Base-by-base conservation (phyloP, 225 moss, liverwort and hornwort genomes). In the Lunularia cruciata region DNA sequence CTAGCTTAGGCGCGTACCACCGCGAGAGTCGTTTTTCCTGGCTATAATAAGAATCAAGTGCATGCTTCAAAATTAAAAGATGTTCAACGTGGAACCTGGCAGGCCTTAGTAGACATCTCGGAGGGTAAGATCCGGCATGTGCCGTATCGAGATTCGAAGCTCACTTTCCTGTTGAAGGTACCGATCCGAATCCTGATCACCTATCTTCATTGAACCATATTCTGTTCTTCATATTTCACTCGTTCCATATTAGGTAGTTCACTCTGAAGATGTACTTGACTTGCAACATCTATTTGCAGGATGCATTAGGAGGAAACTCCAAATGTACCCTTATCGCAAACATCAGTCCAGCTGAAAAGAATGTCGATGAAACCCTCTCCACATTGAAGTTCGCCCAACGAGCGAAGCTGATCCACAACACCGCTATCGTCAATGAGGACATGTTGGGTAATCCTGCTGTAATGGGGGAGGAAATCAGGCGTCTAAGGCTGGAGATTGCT, bases 381-480 rank as follows among this genome's bases (percentile, higher is more conserved):
- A 98, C 98, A 27, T 69, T 98, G 11, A 84, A 93, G 74, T 98
- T 98, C 79, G 98, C 98, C 22, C 98, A 98, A 71, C 86, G 98
- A 64, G 93, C 98, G 0, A 93, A 98, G 82, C 80, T 91, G n/a
- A 91, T 98, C 72, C 98, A 86, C 58, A 98, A 98, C 63, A 98
- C 93, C 42, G 98, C 98, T 39, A 85, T 98, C 14, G 80, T 98
- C 15, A 98, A 98, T 65, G 98, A 98, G 72, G 88, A 95, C 31
- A 84, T 84, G 84, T 84, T 81, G 22, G 84, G 84, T 43, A 84
- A 84, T 73, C 84, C 84, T 55, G 84, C 84, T 51, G 76, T 84
- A 27, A 84, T 84, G 84, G 84, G 84, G 31, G 84, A 84, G 72
- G 84, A 84, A 65, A 84, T 84, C 6, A 74, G 84, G 39, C 71